Base-by-base conservation (phyloP, 352 stramenopile genomes). In the Phytophthora tentaculata region DNA sequence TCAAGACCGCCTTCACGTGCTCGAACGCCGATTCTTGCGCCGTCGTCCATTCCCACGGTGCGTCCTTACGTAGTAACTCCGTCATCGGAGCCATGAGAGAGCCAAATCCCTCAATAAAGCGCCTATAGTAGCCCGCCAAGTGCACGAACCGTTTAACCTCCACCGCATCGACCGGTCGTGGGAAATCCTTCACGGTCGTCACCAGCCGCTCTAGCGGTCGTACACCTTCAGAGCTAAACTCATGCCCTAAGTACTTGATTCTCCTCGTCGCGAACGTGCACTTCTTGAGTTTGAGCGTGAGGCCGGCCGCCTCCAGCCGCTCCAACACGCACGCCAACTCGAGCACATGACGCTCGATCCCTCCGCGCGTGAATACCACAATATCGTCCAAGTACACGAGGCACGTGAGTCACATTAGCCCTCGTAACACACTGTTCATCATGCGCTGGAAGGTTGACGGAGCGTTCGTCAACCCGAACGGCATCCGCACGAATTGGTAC, bases 401-500 rank as follows among this genome's bases (percentile, higher is more conserved):
- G 14, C 35, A 43, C 1, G 35, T n/a, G 12, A 43, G 14, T 9
- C 35, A 43, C 0, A 2, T 43, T 3, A 43, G 13, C 13, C 14
- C 35, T 3, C 14, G 12, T 9, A 43, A n/a, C 12, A 43, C 35
- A 6, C 45, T 8, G 10, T 51, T 51, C 44, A 29, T 51, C 44
- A 51, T 51, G 7, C 44, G 16, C 14, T 51, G 44, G 19, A 51
- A 51, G 6, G 44, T 51, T 6, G 20, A 51, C 5, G 44, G 20
- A n/a, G 19, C 44, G 23, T 51, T 51, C 13, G 19, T 51, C 19
- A 51, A 16, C 5, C 44, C n/a, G 22, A 51, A 51, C 6, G 44
- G 44, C 51, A 56, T 57, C 16, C 12, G 29, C 8, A 32, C 26
- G 37, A 56, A 44, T 16, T 22, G 24, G 17, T 23, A 55, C 48